Evolutionary conservation across 75 land plant genomes (phyloP).

Genomic region (Chamaecyparis obtusa): DNA sequence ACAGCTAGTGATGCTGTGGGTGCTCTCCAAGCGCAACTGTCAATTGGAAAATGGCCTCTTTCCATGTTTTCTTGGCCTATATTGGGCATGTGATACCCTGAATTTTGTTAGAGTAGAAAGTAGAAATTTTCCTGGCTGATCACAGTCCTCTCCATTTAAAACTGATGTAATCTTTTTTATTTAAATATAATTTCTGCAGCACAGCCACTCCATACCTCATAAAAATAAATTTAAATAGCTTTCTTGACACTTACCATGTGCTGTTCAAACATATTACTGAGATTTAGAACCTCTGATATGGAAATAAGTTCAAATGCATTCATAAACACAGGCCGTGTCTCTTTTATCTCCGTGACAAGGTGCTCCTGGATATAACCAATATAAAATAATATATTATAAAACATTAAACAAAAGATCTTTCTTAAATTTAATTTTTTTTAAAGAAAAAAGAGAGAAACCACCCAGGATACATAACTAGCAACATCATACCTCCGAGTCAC

Average conservation of each 20-base stretch:
- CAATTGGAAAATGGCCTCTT: too few species aligned
- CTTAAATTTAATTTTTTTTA: conserved; percentile 1
- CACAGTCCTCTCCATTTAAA: too few species aligned
- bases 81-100: too few species aligned
- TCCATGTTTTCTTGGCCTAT: too few species aligned
- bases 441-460: background rate
- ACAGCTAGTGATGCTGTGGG: too few species aligned
- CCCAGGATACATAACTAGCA: background rate
- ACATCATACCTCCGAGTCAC: conserved; percentile 59
- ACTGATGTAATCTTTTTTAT: too few species aligned
- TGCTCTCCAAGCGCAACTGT: too few species aligned
- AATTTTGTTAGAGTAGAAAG: too few species aligned
- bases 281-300: conserved; percentile 87
- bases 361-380: conserved; percentile 33
- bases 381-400: background rate
- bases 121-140: too few species aligned
- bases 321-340: conserved; percentile 69
- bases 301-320: conserved; percentile 98
- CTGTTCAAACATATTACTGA: conserved; percentile 79
- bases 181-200: too few species aligned
- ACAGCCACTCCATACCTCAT: too few species aligned
- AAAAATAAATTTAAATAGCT: too few species aligned
- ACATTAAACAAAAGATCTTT: conserved; percentile 34
- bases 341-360: conserved; percentile 80
- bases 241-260: conserved; percentile 58